Evolutionary conservation across 1,284 basidiomycete genomes (phyloP).

Genomic region (Spongispora temasekensis): DNA sequence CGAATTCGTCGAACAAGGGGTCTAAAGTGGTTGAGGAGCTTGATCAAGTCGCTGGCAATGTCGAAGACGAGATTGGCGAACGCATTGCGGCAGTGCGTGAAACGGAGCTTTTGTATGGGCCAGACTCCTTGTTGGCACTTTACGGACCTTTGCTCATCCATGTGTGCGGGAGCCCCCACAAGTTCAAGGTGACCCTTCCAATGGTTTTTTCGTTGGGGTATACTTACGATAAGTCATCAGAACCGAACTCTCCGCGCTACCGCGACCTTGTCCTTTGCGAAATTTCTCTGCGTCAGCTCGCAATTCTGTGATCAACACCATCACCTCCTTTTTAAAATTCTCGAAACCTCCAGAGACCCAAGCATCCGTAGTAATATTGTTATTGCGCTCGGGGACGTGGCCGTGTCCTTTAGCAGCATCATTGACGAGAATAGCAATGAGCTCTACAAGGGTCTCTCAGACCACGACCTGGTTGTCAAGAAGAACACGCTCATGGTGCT

Average conservation of each 20-base stretch:
- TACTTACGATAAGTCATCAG: constrained; percentile 41
- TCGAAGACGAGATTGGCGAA: constrained; percentile 98
- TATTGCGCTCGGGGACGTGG: constrained; percentile 96
- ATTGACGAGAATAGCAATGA: constrained; percentile 97
- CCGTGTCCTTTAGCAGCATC: constrained; percentile 94
- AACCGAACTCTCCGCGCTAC: constrained; percentile 86
- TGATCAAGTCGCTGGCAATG: constrained; percentile 96
- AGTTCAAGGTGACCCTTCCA: constrained; percentile 68
- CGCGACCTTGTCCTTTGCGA: constrained; percentile 89
- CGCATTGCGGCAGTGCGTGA: constrained; percentile 84
- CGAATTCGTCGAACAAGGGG: constrained; percentile 36
- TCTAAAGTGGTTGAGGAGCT: constrained; percentile 85
- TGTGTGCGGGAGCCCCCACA: constrained; percentile 86
- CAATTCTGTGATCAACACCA: constrained; percentile 93
- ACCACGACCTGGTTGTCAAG: constrained; percentile 88
- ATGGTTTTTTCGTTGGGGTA: not conserved
- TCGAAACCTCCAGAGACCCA: constrained; percentile 88
- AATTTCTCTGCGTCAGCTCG: constrained; percentile 95
- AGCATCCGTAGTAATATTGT: constrained; percentile 95
- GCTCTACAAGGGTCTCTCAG: constrained; percentile 91
- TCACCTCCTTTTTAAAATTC: constrained; percentile 87
- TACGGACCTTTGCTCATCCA: constrained; percentile 91
- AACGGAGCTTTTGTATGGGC: constrained; percentile 85
- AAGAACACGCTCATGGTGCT: constrained; percentile 99
- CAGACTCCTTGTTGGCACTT: constrained; percentile 79